Conservation (phyloP, 495 filamentous ascomycete genomes). For the Penicillium canescens region DNA sequence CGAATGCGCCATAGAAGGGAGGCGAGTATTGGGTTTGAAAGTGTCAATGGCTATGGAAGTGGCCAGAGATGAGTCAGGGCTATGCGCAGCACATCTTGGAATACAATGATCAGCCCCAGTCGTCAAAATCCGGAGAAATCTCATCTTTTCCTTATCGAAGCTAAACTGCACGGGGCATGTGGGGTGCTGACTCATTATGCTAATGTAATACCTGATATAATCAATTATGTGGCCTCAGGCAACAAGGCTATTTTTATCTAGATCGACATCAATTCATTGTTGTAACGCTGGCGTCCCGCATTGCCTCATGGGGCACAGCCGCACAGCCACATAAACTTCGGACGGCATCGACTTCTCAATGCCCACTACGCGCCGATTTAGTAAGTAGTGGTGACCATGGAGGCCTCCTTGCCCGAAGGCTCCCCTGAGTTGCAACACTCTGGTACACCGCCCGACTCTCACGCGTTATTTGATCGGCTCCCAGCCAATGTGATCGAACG, state of each 20-base stretch:
- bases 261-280: constrained; percentile 7
- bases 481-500: constrained; percentile 28
- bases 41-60: background rate
- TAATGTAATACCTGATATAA: background rate
- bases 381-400: constrained; percentile 32
- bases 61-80: background rate
- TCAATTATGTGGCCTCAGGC: background rate
- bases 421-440: constrained; percentile 7
- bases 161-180: background rate
- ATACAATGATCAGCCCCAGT: background rate
- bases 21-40: constrained; percentile 1
- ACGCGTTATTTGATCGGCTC: constrained; percentile 21
- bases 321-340: constrained; percentile 26
- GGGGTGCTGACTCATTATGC: constrained; percentile 2
- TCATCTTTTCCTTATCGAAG: constrained; percentile 6
- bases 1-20: constrained; percentile 19
- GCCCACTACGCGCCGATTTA: constrained; percentile 8
- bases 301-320: constrained; percentile 20
- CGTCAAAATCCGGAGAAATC: constrained; percentile 6
- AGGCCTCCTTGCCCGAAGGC: constrained; percentile 15
- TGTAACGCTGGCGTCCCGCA: constrained; percentile 4
- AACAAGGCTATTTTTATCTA: background rate
- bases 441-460: background rate
- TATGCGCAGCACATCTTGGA: background rate
- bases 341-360: background rate